Conservation (phyloP, 345 rosid genomes). For the Pugionium dolabratum region DNA sequence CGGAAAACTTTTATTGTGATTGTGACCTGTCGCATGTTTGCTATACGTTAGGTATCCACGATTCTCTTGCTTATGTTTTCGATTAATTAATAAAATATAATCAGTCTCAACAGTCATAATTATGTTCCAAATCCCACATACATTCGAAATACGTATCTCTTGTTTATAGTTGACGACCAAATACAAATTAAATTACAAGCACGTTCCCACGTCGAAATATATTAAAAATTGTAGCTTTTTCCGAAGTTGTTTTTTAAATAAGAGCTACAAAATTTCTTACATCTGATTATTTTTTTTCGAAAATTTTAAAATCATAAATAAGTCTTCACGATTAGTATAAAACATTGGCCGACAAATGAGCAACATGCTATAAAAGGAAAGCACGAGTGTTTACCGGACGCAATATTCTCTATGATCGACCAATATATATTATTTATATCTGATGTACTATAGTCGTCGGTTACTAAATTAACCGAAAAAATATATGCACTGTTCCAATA, state of each 20-base stretch:
- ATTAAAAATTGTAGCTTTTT: too few relatives aligned
- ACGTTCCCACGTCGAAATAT: conserved; percentile 25
- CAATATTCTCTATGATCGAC: conserved; percentile 13
- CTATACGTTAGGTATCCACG: conserved; percentile 35
- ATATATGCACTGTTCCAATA: too few relatives aligned
- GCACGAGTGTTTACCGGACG: conserved; percentile 42
- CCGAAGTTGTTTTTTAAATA: too few relatives aligned
- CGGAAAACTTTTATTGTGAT: conserved; percentile 25
- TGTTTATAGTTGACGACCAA: conserved; percentile 14
- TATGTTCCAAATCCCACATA: conserved; percentile 25
- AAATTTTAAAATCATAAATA: too few relatives aligned
- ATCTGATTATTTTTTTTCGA: too few relatives aligned
- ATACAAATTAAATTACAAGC: conserved; percentile 13
- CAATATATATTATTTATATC: conserved; percentile 2
- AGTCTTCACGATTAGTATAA: not conserved
- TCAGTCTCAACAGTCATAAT: conserved; percentile 28
- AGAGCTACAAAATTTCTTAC: too few relatives aligned
- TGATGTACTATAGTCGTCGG: not conserved
- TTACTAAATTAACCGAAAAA: too few relatives aligned
- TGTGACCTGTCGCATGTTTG: conserved; percentile 35
- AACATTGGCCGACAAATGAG: conserved; percentile 30
- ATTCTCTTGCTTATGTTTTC: conserved; percentile 34
- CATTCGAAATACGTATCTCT: conserved; percentile 25
- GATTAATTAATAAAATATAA: conserved; percentile 26
- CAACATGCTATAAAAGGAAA: conserved; percentile 36